Evolutionary conservation across 108 stramenopile species (phyloP).

Genomic region (Pseudonitzschia pungens): DNA sequence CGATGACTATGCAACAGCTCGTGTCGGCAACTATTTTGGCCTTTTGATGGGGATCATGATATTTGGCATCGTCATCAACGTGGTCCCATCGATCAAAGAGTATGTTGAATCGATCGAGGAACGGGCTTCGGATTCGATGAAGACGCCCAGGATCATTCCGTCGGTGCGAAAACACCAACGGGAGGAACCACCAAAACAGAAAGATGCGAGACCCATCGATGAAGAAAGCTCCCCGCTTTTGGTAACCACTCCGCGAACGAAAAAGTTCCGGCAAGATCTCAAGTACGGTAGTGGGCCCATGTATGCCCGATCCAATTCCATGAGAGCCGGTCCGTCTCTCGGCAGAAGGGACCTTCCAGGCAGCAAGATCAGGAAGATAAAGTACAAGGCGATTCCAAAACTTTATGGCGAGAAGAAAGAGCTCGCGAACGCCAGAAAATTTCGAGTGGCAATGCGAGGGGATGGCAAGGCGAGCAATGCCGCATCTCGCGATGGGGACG

Average conservation of each 20-base stretch:
- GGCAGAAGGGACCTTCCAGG: slow-evolving; percentile 22
- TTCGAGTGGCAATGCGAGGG: slow-evolving; percentile 6
- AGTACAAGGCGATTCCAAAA: slow-evolving; percentile 30
- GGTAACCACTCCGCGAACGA: slow-evolving; percentile 29
- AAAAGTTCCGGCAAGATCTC: slow-evolving; percentile 58
- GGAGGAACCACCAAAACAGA: too few relatives aligned
- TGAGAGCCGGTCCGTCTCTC: slow-evolving; percentile 63
- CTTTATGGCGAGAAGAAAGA: slow-evolving; percentile 23
- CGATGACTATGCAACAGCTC: slow-evolving; percentile 64
- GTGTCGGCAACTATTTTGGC: slow-evolving; percentile 74
- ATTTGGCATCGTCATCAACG: slow-evolving; percentile 67
- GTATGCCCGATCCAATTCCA: slow-evolving; percentile 53
- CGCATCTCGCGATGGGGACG: slow-evolving; percentile 3
- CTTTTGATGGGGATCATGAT: slow-evolving; percentile 57
- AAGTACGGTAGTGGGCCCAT: slow-evolving; percentile 67
- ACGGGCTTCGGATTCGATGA: slow-evolving; percentile 52
- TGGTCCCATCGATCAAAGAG: slow-evolving; percentile 54
- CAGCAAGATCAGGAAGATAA: slow-evolving; percentile 23
- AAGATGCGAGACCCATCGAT: slow-evolving; percentile 20
- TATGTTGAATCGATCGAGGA: slow-evolving; percentile 71
- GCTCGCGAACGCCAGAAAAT: neutral
- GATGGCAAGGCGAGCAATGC: slow-evolving; percentile 22
- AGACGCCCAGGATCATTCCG: slow-evolving; percentile 46
- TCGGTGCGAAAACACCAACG: neutral
- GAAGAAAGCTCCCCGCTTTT: slow-evolving; percentile 53